Percentiles rank a stretch among this genome's conserved stretches.
Evolutionary conservation across 306 rosid species (phyloP).

Genomic region (Trifolium pratense): DNA sequence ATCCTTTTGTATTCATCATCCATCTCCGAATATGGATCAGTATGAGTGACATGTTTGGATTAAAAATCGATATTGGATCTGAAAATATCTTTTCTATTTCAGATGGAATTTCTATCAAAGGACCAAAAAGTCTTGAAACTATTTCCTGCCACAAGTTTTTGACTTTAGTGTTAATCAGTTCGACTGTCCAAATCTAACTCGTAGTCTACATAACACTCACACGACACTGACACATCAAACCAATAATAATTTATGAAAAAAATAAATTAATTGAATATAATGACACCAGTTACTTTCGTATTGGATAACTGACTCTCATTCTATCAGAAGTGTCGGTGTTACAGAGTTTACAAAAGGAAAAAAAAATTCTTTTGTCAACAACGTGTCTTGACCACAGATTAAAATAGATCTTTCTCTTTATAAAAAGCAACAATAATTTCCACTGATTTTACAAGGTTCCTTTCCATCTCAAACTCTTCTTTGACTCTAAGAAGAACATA

Average conservation of each 20-base stretch:
- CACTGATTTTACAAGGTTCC: background rate
- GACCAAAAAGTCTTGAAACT: too few relatives aligned
- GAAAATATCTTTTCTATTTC: too few relatives aligned
- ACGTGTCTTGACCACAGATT: background rate
- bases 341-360: too few relatives aligned
- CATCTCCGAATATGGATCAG: background rate
- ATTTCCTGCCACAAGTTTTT: too few relatives aligned
- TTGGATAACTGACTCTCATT: too few relatives aligned
- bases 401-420: background rate
- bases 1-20: background rate
- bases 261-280: too few relatives aligned
- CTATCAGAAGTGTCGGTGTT: too few relatives aligned
- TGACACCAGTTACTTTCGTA: too few relatives aligned
- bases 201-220: background rate
- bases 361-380: background rate
- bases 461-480: background rate
- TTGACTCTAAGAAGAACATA: background rate
- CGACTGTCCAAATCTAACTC: background rate
- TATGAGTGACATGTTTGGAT: background rate
- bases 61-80: too few relatives aligned
- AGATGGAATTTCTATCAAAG: too few relatives aligned
- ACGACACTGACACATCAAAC: background rate
- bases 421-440: background rate
- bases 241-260: background rate
- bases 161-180: too few relatives aligned